A percentile compares a stretch with the other conserved stretches of the same genome.
Conservation (phyloP, 2,329 filamentous ascomycete genomes). For the Allantophomopsis lycopodina region DNA sequence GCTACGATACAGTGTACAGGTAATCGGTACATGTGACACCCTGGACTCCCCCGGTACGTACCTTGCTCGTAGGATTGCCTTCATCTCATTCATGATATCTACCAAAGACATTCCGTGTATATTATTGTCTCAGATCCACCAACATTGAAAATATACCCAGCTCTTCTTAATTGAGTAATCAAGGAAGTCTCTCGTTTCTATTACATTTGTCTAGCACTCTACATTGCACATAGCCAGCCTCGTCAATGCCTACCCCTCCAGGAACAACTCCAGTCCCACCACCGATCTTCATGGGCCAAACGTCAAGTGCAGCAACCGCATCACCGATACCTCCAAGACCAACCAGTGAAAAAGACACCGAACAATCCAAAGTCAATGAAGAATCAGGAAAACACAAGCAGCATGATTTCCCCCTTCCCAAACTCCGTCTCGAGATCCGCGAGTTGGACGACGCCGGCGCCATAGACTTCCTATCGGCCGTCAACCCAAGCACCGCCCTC, state of each 20-base stretch:
- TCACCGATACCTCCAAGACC: constrained; percentile 5
- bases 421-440: constrained; percentile 43
- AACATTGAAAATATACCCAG: too few species aligned
- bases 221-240: too few species aligned
- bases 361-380: background rate
- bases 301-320: constrained; percentile 6
- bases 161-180: too few species aligned
- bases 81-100: too few species aligned
- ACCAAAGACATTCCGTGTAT: too few species aligned
- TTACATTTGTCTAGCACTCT: too few species aligned
- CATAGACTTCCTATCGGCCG: constrained; percentile 49
- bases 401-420: constrained; percentile 30
- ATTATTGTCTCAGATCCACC: too few species aligned
- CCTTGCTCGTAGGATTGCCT: too few species aligned
- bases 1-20: background rate
- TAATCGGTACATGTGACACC: too few species aligned
- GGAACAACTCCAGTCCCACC: constrained; percentile 8
- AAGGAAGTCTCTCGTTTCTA: too few species aligned
- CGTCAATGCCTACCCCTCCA: constrained; percentile 6
- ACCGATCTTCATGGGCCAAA: constrained; percentile 11
- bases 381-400: background rate
- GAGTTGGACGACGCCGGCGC: constrained; percentile 47
- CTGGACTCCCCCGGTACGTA: too few species aligned
- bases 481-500: constrained; percentile 50
- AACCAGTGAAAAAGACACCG: constrained; percentile 1